A percentile compares a stretch with the other conserved stretches of the same genome.
These are phyloP conservation scores for Alternaria triticina DNA, from an alignment of 2,329 filamentous ascomycete genomes.

Conservation along the genomic window DNA sequence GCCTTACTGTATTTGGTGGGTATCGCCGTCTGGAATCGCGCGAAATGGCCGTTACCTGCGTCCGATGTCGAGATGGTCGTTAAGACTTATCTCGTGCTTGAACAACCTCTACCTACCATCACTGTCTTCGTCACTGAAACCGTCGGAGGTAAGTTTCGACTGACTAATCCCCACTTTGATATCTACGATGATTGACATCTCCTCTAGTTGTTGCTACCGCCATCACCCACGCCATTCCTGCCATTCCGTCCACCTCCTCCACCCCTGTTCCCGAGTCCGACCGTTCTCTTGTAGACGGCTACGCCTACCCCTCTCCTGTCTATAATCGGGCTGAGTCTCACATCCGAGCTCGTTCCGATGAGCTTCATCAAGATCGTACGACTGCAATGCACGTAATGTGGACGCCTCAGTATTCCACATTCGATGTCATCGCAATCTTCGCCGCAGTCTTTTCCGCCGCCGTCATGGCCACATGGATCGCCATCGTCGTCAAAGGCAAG, in stretches of 20 bases:
- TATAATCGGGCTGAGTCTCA: not conserved
- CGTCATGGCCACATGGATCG: not conserved
- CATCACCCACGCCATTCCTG: not conserved
- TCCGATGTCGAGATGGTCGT: not conserved
- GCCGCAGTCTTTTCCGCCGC: not conserved
- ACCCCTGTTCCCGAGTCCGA: not conserved
- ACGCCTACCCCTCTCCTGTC: not conserved
- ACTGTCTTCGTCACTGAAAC: conserved; percentile 8
- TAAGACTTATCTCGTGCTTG: not conserved
- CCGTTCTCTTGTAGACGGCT: not conserved
- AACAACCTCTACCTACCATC: conserved; percentile 4
- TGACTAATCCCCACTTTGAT: not conserved
- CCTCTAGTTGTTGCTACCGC: conserved; percentile 5
- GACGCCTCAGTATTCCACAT: not conserved
- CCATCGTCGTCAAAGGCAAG: not conserved
- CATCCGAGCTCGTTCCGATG: not conserved
- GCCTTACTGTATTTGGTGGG: conserved; percentile 1
- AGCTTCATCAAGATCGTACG: not conserved
- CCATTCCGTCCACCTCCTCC: not conserved
- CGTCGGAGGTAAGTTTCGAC: conserved; percentile 6
- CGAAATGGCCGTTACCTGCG: not conserved
- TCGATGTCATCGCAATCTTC: not conserved
- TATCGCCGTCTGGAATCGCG: not conserved
- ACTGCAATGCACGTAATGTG: not conserved
- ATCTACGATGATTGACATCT: not conserved